Base-by-base conservation (phyloP, 495 filamentous ascomycete genomes). In the Aspergillus wentii region DNA sequence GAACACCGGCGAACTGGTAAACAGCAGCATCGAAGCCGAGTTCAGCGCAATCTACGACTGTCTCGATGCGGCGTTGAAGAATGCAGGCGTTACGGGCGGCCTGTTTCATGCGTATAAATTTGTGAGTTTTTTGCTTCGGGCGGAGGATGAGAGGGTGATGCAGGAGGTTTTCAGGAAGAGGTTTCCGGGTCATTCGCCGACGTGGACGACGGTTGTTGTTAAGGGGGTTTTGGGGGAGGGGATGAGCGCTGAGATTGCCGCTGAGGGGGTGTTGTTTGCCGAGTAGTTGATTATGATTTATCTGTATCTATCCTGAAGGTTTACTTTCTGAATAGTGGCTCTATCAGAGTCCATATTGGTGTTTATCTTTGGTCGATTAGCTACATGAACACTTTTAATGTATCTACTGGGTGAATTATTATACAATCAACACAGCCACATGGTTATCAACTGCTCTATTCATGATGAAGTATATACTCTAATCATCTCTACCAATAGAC, bases 41-140 rank as follows among this genome's bases (percentile, higher is more conserved):
- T 43, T 43, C 25, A 19, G 29, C 7, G 40, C 40, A 22, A 43
- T 43, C 18, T 43, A 35, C 19, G 30, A 13, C n/a, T 43, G 40
- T 11, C 40, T 43, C 1, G 40, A 43, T 16, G 33, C 33, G n/a
- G 40, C 40, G 20, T 15, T 43, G 33, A 35, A 36, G 17, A 27
- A 43, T 16, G 40, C 40, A 2, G 40, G 40, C 4, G 31, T 20
- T 17, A 10, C 6, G 3, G n/a, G 5, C 10, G 40, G 40, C 2
- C 17, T 43, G 8, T 22, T 25, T 5, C 22, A 36, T 20, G 26
- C 20, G 8, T 36, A 43, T 36, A 31, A 32, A 16, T 14, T 35
- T 15, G 18, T 23, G 2, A 30, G 22, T 17, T 43, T 35, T 14
- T 19, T 43, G 1, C 27, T 33, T 4, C 8, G 30, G 14, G 23